phyloP scores from a whole-genome alignment of 805 yeast species.

The Ogataea thermomethanolica region DNA sequence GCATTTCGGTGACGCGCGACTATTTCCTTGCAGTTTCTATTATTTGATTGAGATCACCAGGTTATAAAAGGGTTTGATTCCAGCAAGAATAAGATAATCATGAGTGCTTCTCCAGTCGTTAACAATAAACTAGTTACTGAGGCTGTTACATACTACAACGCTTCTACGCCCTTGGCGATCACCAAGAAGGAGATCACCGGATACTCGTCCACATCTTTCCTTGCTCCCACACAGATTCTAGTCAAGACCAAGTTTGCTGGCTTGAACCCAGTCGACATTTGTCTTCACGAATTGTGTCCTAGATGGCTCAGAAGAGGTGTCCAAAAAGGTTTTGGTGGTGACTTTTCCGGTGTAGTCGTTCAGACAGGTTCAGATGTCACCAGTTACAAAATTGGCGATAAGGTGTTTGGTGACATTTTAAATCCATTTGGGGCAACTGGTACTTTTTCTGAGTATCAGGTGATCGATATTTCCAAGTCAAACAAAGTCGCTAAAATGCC shows the following conservation, averaged over 20 bases:
- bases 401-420: constrained; percentile 13
- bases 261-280: constrained; percentile 20
- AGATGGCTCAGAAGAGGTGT: constrained; percentile 1
- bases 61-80: too few relatives aligned
- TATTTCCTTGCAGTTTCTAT: too few relatives aligned
- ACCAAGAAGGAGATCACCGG: constrained; percentile 7
- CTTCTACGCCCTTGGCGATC: constrained; percentile 15
- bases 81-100: background rate
- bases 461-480: constrained; percentile 34
- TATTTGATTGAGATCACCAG: too few relatives aligned
- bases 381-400: constrained; percentile 16
- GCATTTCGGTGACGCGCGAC: too few relatives aligned
- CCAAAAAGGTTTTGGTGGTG: constrained; percentile 18
- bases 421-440: constrained; percentile 28
- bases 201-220: constrained; percentile 3
- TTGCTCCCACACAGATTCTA: constrained; percentile 17
- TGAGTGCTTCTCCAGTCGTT: constrained; percentile 3
- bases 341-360: constrained; percentile 20
- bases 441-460: constrained; percentile 43
- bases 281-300: constrained; percentile 10
- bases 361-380: constrained; percentile 17
- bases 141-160: constrained; percentile 12
- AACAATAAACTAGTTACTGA: constrained; percentile 8
- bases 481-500: constrained; percentile 44
- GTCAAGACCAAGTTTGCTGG: constrained; percentile 17